phyloP scores from a whole-genome alignment of 2,329 filamentous ascomycete species.

The Nannizziopsis arthrosporioides region DNA sequence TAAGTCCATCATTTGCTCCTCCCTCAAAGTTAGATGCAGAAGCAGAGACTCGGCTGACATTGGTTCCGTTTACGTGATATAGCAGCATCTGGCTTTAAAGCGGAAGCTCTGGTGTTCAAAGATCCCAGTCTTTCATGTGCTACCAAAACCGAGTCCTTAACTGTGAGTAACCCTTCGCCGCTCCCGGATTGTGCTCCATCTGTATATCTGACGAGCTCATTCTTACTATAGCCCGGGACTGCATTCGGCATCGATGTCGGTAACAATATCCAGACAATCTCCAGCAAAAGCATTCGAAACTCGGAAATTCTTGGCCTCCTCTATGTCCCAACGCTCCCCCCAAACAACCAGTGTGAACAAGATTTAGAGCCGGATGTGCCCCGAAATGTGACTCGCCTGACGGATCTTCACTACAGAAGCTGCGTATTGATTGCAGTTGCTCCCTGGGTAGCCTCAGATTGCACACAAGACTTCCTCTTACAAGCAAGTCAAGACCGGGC shows the following conservation, averaged over 20 bases:
- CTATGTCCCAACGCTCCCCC: constrained; percentile 63
- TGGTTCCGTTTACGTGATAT: neutral
- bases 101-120: constrained; percentile 3
- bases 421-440: constrained; percentile 71
- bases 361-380: constrained; percentile 57
- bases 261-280: constrained; percentile 62
- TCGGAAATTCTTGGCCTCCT: constrained; percentile 62
- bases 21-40: neutral
- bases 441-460: constrained; percentile 68
- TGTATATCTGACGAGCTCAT: neutral
- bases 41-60: neutral
- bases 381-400: constrained; percentile 58
- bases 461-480: constrained; percentile 60
- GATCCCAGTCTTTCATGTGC: neutral
- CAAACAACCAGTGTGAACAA: constrained; percentile 50
- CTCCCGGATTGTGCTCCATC: too few relatives aligned
- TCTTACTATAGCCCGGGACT: neutral
- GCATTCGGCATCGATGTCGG: constrained; percentile 29
- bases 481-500: constrained; percentile 50
- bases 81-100: constrained; percentile 6
- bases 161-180: neutral
- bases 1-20: neutral
- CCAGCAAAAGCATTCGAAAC: constrained; percentile 43
- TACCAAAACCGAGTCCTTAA: neutral
- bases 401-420: constrained; percentile 53